Base-by-base conservation (phyloP, 106 monocot species). In the Chionographis japonica region DNA sequence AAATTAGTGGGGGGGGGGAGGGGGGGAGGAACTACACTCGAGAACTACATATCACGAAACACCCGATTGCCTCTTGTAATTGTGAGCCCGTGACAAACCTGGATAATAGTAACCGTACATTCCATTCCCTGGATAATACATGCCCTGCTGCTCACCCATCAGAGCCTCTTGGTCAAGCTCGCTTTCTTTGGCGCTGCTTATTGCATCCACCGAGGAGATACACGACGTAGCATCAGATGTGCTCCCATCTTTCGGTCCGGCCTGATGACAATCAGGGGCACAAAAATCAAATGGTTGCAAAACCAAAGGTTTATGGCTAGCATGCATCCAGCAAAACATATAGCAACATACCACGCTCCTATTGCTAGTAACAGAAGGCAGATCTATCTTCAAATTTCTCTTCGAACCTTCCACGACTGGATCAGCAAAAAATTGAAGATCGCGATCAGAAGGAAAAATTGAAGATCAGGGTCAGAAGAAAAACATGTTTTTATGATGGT, bases 141-240 rank as follows among this genome's bases (percentile, higher is more conserved):
- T 37, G 2, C 71, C 14, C 43, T 72, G 75, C 6, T 79, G 75
- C 6, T 79, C 75, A 41, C 39, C 14, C 56, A 52, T 9, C 18
- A 68, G 51, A 27, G 58, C 10, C 52, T 81, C 86, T 56, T 72
- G 81, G 53, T 81, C 78, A 4, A 78, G 46, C 52, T 86, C 75
- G 15, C 50, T 64, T 61, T 75, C 85, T 62, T 79, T 86, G 58
- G 61, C 37, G 39, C 74, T 75, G 72, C 81, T 72, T 16, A 65
- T 55, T 4, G 78, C 72, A 62, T 81, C 78, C 8, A 40, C 75
- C 1, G 86, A 81, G 13, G 85, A 86, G 65, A 81, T 79, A 51
- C 78, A 86, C 20, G 86, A 82, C 7, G 60, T 62, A 38, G 86
- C 78, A 81, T 86, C 81, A 9, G 86, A 86, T 8, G 63, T 4